Evolutionary conservation across 306 rosid species (phyloP).

Genomic region (Luffa aegyptiaca): DNA sequence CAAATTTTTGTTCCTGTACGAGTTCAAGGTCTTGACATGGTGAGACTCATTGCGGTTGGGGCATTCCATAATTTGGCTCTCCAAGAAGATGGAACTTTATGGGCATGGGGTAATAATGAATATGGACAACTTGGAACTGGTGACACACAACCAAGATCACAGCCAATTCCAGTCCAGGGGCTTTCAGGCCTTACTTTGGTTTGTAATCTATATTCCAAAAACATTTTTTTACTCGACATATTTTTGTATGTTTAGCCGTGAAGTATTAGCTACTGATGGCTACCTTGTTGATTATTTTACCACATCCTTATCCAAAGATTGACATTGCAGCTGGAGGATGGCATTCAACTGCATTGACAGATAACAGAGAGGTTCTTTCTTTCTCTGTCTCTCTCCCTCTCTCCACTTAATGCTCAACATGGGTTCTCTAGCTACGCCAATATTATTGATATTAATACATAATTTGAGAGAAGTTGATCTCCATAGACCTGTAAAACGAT

Average conservation of each 20-base stretch:
- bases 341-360: slow-evolving; percentile 94
- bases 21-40: slow-evolving; percentile 91
- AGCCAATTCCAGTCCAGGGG: slow-evolving; percentile 84
- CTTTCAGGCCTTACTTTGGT: slow-evolving; percentile 87
- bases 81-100: slow-evolving; percentile 81
- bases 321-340: slow-evolving; percentile 99
- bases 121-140: slow-evolving; percentile 99
- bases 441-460: background rate
- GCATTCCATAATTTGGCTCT: slow-evolving; percentile 99
- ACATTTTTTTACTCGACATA: background rate
- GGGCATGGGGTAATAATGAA: slow-evolving; percentile 99
- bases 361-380: slow-evolving; percentile 73
- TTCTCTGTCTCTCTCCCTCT: background rate
- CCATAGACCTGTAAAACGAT: background rate
- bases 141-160: slow-evolving; percentile 99
- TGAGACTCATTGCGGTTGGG: slow-evolving; percentile 89
- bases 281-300: slow-evolving; percentile 5
- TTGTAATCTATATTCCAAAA: slow-evolving; percentile 20
- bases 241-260: background rate
- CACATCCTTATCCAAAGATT: slow-evolving; percentile 36
- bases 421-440: background rate
- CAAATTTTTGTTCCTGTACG: slow-evolving; percentile 91
- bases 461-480: background rate
- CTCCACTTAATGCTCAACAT: background rate
- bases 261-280: slow-evolving; percentile 1